Conservation (phyloP, 1,284 basidiomycete species). For the Tilletia setariae region DNA sequence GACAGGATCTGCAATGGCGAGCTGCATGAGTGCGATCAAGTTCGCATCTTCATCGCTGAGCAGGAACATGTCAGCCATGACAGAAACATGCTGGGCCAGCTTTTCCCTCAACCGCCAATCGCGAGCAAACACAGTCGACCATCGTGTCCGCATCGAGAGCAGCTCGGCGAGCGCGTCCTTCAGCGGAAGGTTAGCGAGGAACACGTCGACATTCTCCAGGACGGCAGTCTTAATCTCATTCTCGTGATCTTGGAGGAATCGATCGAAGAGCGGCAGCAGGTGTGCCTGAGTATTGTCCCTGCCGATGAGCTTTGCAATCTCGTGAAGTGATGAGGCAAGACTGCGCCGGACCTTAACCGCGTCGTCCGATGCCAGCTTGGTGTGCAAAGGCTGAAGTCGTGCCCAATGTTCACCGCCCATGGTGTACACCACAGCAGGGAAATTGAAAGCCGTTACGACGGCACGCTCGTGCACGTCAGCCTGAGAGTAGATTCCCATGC, state of each 20-base stretch:
- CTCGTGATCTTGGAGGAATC: constrained; percentile 65
- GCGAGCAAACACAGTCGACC: constrained; percentile 65
- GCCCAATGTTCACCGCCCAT: constrained; percentile 74
- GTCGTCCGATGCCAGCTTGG: constrained; percentile 65
- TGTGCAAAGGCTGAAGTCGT: constrained; percentile 71
- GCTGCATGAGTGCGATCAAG: constrained; percentile 60
- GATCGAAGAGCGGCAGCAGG: constrained; percentile 72
- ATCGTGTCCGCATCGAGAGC: constrained; percentile 62
- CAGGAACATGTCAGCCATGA: constrained; percentile 57
- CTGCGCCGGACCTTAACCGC: constrained; percentile 67
- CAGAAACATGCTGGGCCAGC: constrained; percentile 63
- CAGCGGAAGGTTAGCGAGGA: constrained; percentile 61
- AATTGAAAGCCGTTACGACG: constrained; percentile 87
- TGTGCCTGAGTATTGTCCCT: constrained; percentile 68
- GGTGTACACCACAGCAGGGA: constrained; percentile 84
- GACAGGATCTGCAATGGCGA: constrained; percentile 73
- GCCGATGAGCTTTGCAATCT: constrained; percentile 81
- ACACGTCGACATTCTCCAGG: constrained; percentile 56
- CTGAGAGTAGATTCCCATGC: constrained; percentile 6
- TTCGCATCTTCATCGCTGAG: constrained; percentile 52
- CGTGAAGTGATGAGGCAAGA: constrained; percentile 81
- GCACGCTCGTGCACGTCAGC: constrained; percentile 65
- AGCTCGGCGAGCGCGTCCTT: constrained; percentile 63
- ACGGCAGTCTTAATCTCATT: constrained; percentile 62
- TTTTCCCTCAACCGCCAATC: constrained; percentile 82